These are phyloP conservation scores for Voacanga thouarsii DNA, from an alignment of 257 asterid genomes.

Conservation along the genomic window DNA sequence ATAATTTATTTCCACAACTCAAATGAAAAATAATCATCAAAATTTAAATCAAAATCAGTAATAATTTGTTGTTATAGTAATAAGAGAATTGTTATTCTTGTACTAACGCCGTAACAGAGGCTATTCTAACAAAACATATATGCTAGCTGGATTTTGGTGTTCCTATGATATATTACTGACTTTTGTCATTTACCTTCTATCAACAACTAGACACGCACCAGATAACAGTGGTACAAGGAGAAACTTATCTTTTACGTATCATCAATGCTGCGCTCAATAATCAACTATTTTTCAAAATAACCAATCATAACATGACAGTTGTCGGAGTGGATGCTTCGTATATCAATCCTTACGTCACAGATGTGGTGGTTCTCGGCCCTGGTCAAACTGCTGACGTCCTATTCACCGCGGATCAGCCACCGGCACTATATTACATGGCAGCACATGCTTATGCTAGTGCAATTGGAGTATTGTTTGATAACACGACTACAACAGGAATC, in stretches of 20 bases:
- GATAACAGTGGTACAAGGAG: constrained; percentile 44
- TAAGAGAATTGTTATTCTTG: no score
- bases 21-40: no score
- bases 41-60: no score
- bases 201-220: constrained; percentile 35
- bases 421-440: constrained; percentile 66
- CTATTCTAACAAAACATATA: no score
- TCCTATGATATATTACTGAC: no score
- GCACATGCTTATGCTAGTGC: constrained; percentile 52
- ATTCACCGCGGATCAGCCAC: constrained; percentile 46
- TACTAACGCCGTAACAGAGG: no score
- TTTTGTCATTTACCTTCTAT: not conserved
- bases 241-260: constrained; percentile 64
- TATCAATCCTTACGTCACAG: constrained; percentile 59
- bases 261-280: constrained; percentile 75
- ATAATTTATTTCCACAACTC: no score
- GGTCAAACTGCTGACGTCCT: constrained; percentile 83
- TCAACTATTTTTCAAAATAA: constrained; percentile 60
- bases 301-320: constrained; percentile 55
- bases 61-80: no score
- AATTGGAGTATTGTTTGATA: constrained; percentile 23
- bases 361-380: constrained; percentile 58
- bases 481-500: constrained; percentile 59
- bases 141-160: no score
- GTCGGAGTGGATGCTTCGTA: constrained; percentile 70